phyloP scores from a whole-genome alignment of 176 grass and related monocot species.

The Panicum miliaceum region DNA sequence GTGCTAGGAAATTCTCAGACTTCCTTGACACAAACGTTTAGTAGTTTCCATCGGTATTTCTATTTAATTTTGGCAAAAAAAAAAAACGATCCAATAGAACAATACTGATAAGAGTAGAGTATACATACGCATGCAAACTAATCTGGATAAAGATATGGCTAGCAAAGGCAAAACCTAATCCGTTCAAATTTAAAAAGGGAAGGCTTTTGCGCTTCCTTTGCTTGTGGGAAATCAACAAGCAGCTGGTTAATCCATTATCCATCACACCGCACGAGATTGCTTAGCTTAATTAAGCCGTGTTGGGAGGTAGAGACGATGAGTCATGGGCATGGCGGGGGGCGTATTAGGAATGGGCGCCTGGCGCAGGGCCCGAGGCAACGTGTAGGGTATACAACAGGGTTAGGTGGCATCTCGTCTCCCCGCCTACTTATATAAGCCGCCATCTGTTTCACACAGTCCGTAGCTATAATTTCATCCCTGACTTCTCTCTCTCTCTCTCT shows the following conservation, averaged over 20 bases:
- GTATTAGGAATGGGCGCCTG: conserved; percentile 44
- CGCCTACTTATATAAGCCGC: conserved; percentile 3
- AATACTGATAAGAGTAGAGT: not conserved
- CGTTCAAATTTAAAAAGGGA: not conserved
- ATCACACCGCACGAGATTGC: conserved; percentile 8
- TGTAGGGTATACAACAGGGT: conserved; percentile 26
- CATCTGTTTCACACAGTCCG: conserved; percentile 26
- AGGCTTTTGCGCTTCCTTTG: not conserved
- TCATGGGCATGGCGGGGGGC: conserved; percentile 15
- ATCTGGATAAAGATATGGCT: not conserved
- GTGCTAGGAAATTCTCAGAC: not conserved
- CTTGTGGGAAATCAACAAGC: conserved; percentile 10
- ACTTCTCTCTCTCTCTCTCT: not conserved
- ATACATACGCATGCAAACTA: not conserved
- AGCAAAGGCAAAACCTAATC: not conserved
- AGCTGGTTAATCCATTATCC: not conserved
- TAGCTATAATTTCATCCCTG: not conserved
- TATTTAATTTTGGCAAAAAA: not conserved
- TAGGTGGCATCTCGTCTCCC: conserved; percentile 31
- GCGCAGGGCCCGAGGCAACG: conserved; percentile 52
- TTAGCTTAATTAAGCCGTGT: conserved; percentile 19
- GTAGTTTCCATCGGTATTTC: not conserved
- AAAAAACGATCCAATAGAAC: too few species aligned
- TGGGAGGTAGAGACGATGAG: conserved; percentile 31
- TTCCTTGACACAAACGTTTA: not conserved